Conservation (phyloP, 2,329 filamentous ascomycete species). For the Daldinia sp. region DNA sequence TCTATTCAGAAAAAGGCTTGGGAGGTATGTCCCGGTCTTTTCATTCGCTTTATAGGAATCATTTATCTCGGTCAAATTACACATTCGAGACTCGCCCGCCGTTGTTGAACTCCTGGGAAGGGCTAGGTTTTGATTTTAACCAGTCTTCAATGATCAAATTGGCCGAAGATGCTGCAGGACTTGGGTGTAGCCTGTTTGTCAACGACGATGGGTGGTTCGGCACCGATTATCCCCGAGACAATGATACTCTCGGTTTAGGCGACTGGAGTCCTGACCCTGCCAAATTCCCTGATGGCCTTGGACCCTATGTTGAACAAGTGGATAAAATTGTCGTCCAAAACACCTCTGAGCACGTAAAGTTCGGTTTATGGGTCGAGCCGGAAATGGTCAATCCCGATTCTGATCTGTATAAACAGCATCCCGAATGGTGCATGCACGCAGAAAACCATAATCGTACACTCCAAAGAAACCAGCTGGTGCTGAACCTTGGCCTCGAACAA, state of each 20-base stretch:
- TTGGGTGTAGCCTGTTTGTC: constrained; percentile 73
- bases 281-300: constrained; percentile 69
- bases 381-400: constrained; percentile 76
- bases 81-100: constrained; percentile 63
- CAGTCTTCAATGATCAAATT: constrained; percentile 66
- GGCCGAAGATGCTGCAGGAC: constrained; percentile 66
- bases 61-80: constrained; percentile 66
- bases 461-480: constrained; percentile 69
- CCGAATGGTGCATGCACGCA: constrained; percentile 72
- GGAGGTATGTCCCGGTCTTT: constrained; percentile 72
- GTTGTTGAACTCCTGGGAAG: constrained; percentile 76
- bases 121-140: constrained; percentile 69
- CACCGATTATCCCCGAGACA: constrained; percentile 68
- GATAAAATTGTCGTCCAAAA: constrained; percentile 62
- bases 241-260: constrained; percentile 69
- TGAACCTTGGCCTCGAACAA: constrained; percentile 70
- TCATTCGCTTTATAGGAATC: constrained; percentile 71
- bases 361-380: constrained; percentile 76
- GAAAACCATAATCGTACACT: constrained; percentile 68
- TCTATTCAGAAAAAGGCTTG: constrained; percentile 70
- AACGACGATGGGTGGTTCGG: constrained; percentile 78
- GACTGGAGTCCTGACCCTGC: constrained; percentile 72
- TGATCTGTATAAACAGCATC: constrained; percentile 69
- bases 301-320: constrained; percentile 63
- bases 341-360: constrained; percentile 63